Base-by-base conservation (phyloP, 129 eudicot species). In the Flaveria linearis region DNA sequence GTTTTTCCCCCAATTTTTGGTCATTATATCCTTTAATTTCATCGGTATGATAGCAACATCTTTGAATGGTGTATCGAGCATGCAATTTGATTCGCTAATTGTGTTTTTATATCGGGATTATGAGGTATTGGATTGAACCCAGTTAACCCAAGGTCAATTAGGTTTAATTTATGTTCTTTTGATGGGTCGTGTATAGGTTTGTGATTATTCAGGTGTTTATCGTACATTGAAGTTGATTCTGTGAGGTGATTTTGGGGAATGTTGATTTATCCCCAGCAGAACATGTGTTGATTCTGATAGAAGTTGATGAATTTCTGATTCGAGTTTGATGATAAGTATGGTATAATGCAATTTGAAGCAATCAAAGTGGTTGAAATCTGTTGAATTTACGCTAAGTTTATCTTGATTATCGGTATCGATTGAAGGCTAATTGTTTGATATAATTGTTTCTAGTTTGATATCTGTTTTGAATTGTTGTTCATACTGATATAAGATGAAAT, bases 91-190 rank as follows among this genome's bases (percentile, higher is more conserved):
- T 26, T 60, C 36, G 25, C 56, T 16, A n/a, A 77, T 77, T 69
- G 70, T 7, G 50, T 17, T 41, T 9, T 15, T 4, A 26, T 10
- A 16, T 66, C 69, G 11, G 18, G 65, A 22, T 60, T 58, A 20
- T 58, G 1, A 60, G n/a, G 11, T 15, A 45, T 76, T 16, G 25
- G 43, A 61, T 42, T 60, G 46, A 50, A 76, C 51, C 50, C 55
- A 11, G 9, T 17, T 53, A 63, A 73, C 79, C 72, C 64, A 63
- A 75, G 72, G 9, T 75, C 72, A 49, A 47, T 63, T 13, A 33
- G 69, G 78, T 61, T 60, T 60, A 42, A 43, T 45, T 15, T 41
- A 5, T 43, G 41, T 36, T 36, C 41, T 36, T 36, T 36, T 5
- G 41, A 36, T 36, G 41, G 41, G 41, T 36, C 41, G 0, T 36